phyloP scores from a whole-genome alignment of 108 stramenopile genomes.

The Cyclotella distinguenda region DNA sequence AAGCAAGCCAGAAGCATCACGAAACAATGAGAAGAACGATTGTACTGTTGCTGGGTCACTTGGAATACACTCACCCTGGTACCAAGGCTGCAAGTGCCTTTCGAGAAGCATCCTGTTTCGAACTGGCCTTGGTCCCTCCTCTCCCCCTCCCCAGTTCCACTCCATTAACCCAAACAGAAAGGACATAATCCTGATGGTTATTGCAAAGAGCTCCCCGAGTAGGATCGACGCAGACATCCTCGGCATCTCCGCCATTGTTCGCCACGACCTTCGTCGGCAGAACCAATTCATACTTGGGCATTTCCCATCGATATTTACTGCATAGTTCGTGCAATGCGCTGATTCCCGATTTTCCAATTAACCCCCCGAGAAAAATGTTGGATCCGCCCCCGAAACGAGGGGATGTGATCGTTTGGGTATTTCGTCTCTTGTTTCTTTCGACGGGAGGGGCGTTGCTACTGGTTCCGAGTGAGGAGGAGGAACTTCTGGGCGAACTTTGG shows the following conservation, averaged over 20 bases:
- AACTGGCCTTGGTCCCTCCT: slow-evolving; percentile 63
- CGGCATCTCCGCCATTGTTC: neutral
- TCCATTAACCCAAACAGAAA: slow-evolving; percentile 60
- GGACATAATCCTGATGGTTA: slow-evolving; percentile 42
- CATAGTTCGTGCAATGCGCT: slow-evolving; percentile 82
- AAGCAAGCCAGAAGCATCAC: neutral
- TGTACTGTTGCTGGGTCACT: neutral
- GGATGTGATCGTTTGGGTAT: slow-evolving; percentile 13
- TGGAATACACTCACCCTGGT: slow-evolving; percentile 40
- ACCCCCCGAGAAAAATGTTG: slow-evolving; percentile 31
- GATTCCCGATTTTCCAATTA: slow-evolving; percentile 77
- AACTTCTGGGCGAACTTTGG: slow-evolving; percentile 38
- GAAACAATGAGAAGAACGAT: neutral
- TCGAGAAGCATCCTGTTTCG: slow-evolving; percentile 78
- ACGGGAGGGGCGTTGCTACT: neutral
- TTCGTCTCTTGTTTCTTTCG: slow-evolving; percentile 35
- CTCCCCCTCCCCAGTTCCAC: slow-evolving; percentile 65
- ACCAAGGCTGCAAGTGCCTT: slow-evolving; percentile 62
- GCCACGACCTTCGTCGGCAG: neutral
- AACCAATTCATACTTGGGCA: slow-evolving; percentile 30
- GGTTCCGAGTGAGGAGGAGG: slow-evolving; percentile 33
- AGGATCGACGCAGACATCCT: neutral
- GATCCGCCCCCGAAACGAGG: neutral
- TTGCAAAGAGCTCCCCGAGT: neutral
- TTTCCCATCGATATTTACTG: slow-evolving; percentile 60